Evolutionary conservation across 1,139 yeast species (phyloP).

Genomic region (Trichomonascaceae sp.): DNA sequence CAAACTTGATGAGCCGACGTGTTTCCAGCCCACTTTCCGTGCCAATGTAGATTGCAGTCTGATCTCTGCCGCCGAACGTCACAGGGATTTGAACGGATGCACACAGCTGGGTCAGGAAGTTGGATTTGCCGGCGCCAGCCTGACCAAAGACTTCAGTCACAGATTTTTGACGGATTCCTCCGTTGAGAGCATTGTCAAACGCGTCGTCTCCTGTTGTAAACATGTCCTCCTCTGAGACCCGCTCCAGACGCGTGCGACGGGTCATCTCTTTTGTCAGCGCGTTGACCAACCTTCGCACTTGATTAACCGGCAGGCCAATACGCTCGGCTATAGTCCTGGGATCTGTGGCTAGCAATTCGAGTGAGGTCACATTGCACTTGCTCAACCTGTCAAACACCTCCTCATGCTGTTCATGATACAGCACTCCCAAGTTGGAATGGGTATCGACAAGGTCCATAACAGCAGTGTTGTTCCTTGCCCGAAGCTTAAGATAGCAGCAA

Average conservation of each 20-base stretch:
- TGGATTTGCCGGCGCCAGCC: constrained; percentile 78
- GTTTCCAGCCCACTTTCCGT: constrained; percentile 66
- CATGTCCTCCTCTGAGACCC: constrained; percentile 1
- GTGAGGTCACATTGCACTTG: no score
- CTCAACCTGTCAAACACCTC: no score
- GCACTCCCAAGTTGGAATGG: no score
- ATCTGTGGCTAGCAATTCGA: no score
- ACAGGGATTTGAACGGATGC: constrained; percentile 40
- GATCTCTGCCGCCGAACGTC: constrained; percentile 34
- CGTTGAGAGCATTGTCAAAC: constrained; percentile 46
- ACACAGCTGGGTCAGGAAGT: constrained; percentile 52
- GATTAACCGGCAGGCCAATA: not conserved
- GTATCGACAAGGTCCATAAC: no score
- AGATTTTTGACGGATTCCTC: constrained; percentile 56
- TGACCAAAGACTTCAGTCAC: constrained; percentile 77
- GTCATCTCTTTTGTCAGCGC: constrained; percentile 2
- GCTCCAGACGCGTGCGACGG: no score
- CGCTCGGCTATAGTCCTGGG: no score
- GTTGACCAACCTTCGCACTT: constrained; percentile 1
- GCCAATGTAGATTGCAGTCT: constrained; percentile 49
- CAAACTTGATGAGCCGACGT: constrained; percentile 17
- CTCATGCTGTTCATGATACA: no score
- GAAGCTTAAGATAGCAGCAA: no score
- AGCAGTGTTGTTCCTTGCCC: no score
- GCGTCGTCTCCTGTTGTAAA: constrained; percentile 49